phyloP scores from a whole-genome alignment of 2,329 filamentous ascomycete species.

The Apiospora arundinis region DNA sequence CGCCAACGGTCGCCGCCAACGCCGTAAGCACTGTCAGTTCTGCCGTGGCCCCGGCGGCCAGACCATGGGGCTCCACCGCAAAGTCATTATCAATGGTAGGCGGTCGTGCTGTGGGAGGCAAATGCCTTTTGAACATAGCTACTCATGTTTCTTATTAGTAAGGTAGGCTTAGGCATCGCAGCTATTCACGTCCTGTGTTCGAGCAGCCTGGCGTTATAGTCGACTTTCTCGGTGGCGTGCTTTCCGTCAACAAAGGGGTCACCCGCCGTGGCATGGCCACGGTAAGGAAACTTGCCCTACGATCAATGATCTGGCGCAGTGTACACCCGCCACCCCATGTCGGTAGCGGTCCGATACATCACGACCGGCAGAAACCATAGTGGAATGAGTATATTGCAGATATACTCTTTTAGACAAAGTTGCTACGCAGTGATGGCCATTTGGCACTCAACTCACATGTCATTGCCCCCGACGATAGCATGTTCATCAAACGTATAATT shows the following conservation, averaged over 20 bases:
- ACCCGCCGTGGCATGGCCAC: too few relatives aligned
- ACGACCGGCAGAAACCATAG: too few relatives aligned
- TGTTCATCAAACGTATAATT: not conserved
- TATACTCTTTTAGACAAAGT: not conserved
- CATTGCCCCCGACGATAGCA: too few relatives aligned
- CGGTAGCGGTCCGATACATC: not conserved
- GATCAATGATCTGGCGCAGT: too few relatives aligned
- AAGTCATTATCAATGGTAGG: not conserved
- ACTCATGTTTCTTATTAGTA: too few relatives aligned
- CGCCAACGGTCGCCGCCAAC: not conserved
- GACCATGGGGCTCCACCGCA: not conserved
- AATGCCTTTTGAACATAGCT: not conserved
- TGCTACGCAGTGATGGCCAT: not conserved
- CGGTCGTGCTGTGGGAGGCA: too few relatives aligned
- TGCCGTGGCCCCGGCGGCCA: not conserved
- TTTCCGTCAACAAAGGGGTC: not conserved
- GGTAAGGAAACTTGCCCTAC: too few relatives aligned
- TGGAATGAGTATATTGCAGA: too few relatives aligned
- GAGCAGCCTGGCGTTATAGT: not conserved
- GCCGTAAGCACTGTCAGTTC: not conserved
- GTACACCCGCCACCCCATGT: not conserved
- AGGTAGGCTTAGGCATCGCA: not conserved
- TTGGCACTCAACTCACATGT: not conserved
- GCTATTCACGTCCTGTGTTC: not conserved
- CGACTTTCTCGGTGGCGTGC: not conserved